These are phyloP conservation scores for Blastobotrys chiropterorum DNA, from an alignment of 805 yeast genomes.

Conservation along the genomic window DNA sequence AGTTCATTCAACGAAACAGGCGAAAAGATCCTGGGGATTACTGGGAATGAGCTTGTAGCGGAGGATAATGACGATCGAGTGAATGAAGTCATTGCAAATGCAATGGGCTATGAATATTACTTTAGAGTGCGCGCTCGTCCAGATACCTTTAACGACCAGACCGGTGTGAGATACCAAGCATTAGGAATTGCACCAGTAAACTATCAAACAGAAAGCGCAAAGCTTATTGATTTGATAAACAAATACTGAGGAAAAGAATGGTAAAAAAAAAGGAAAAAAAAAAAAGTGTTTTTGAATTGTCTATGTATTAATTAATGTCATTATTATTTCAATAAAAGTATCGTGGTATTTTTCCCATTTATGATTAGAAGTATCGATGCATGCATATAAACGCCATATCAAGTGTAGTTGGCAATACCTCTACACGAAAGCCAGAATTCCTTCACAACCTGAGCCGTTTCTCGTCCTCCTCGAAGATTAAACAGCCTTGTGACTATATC, in stretches of 20 bases:
- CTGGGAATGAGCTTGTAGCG: slow-evolving; percentile 41
- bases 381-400: neutral
- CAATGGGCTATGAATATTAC: slow-evolving; percentile 61
- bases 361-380: neutral
- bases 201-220: slow-evolving; percentile 24
- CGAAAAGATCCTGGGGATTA: slow-evolving; percentile 52
- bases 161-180: slow-evolving; percentile 62
- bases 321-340: neutral
- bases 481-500: slow-evolving; percentile 27
- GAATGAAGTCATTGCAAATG: slow-evolving; percentile 38
- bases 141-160: slow-evolving; percentile 75
- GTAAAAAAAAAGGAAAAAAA: neutral
- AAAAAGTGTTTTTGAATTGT: neutral
- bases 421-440: slow-evolving; percentile 31
- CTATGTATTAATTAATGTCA: slow-evolving; percentile 1
- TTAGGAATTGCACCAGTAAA: slow-evolving; percentile 37
- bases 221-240: slow-evolving; percentile 19
- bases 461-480: slow-evolving; percentile 27
- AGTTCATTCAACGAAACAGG: slow-evolving; percentile 87
- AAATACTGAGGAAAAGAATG: slow-evolving; percentile 1
- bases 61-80: slow-evolving; percentile 39
- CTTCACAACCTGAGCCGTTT: slow-evolving; percentile 24
- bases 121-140: slow-evolving; percentile 77
- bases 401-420: slow-evolving; percentile 25
- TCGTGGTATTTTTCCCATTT: neutral